Evolutionary conservation across 345 rosid genomes (phyloP), one percentile per base, ranked within the genome.

Genomic region (Excoecaria cochinchinensis): DNA sequence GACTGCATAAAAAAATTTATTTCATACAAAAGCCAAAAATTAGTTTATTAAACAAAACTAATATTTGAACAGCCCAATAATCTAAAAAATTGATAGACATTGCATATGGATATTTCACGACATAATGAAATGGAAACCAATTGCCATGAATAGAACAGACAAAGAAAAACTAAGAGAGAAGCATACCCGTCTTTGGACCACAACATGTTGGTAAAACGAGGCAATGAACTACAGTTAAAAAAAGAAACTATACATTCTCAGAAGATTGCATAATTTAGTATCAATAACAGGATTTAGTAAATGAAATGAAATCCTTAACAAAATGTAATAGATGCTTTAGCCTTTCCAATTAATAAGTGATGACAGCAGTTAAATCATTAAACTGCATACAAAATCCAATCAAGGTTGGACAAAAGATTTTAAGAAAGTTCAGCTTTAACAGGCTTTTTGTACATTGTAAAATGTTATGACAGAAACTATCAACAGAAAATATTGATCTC

Each of bases 181-280:
- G 57, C 77, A n/a, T 86, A 94, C 97, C 91, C 91, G 84, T 84
- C 97, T 89, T 79, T 92, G 97, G 82, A 92, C 97, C 77, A 92
- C 97, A 78, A 86, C 88, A 22, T 94, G 97, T 75, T 94, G 97
- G 81, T 89, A 92, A 72, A 94, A 92, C 12, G 98, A 91, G 64
- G 97, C 95, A 48, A 88, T 85, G 80, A 94, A 94, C 97, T 94
- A 86, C 87, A 90, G 64, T 75, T 44, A 66, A 66, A 81, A 72
- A 75, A 57, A 70, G 31, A 70, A 71, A 19, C 51, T 71, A 59
- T 50, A 67, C 42, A 38, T 42, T 48, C 11, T 73, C 47, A 70
- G 47, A 59, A 14, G 62, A 73, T 51, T 39, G 76, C 73, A 71
- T 25, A 60, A 10, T 2, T 74, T 16, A 77, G 72, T 42, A 22